A percentile compares a stretch with the other conserved stretches of the same genome.
Evolutionary conservation across 139 green algal species (phyloP).

Genomic region (Asterochloris sp.): DNA sequence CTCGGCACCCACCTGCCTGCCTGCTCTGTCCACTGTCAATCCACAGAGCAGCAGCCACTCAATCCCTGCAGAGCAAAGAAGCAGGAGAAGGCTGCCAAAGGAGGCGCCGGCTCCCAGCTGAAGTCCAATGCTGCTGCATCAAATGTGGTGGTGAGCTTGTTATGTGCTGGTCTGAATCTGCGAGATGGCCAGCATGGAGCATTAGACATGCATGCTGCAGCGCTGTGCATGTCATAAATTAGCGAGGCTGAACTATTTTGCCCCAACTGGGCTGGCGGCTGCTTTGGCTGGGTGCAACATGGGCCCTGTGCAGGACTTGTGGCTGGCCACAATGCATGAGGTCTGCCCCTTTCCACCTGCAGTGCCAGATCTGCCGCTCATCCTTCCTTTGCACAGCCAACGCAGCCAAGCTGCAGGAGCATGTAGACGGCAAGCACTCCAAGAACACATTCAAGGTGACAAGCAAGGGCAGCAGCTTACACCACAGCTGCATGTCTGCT

Average conservation of each 20-base stretch:
- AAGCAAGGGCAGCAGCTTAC: too few species aligned
- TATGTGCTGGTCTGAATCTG: too few species aligned
- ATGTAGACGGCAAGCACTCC: slow-evolving; percentile 56
- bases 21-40: not conserved
- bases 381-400: slow-evolving; percentile 53
- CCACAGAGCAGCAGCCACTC: not conserved
- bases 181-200: too few species aligned
- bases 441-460: slow-evolving; percentile 34
- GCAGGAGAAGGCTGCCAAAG: not conserved
- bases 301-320: not conserved
- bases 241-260: too few species aligned
- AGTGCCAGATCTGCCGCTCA: slow-evolving; percentile 52
- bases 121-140: slow-evolving; percentile 42
- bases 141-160: slow-evolving; percentile 36
- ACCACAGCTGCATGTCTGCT: too few species aligned
- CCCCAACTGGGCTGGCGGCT: not conserved
- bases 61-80: not conserved
- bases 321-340: not conserved
- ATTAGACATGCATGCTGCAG: too few species aligned
- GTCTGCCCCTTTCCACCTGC: not conserved
- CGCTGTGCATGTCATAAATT: too few species aligned
- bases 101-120: slow-evolving; percentile 40
- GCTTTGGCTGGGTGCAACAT: not conserved
- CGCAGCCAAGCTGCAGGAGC: slow-evolving; percentile 47
- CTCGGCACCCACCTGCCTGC: slow-evolving; percentile 7